Percentiles rank a stretch among this genome's conserved stretches.
These are phyloP conservation scores for Tilletia horrida DNA, from an alignment of 1,284 basidiomycete genomes.

Conservation along the genomic window DNA sequence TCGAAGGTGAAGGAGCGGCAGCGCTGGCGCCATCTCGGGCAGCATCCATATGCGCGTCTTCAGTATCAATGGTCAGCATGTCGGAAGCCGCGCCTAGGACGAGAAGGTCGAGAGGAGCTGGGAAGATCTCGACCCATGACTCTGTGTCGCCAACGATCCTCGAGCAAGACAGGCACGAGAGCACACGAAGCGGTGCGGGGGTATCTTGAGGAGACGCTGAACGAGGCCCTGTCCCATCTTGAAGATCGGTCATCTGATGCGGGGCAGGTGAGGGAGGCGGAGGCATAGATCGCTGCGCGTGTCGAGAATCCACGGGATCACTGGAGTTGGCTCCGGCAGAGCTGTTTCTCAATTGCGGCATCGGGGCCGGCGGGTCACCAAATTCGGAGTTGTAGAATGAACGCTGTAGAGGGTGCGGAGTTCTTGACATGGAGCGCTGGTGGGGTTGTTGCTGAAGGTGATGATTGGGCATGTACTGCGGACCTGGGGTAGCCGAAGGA, in stretches of 20 bases:
- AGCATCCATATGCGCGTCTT: not conserved
- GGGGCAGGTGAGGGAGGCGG: too few relatives aligned
- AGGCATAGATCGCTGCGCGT: too few relatives aligned
- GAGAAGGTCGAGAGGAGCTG: conserved; percentile 4
- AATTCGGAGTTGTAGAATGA: too few relatives aligned
- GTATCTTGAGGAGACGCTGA: not conserved
- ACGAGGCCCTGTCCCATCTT: not conserved
- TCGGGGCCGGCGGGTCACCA: too few relatives aligned
- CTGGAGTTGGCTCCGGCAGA: too few relatives aligned
- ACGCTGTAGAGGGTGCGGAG: not conserved
- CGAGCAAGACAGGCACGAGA: not conserved
- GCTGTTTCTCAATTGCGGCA: too few relatives aligned
- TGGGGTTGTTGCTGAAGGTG: not conserved
- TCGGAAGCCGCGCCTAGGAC: not conserved
- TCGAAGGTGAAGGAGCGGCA: too few relatives aligned
- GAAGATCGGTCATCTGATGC: not conserved
- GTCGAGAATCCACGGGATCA: too few relatives aligned
- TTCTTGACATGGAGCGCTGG: not conserved
- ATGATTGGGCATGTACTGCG: too few relatives aligned
- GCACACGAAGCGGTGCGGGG: not conserved
- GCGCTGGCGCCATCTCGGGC: not conserved
- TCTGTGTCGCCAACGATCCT: not conserved
- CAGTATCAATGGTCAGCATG: not conserved
- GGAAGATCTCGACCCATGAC: conserved; percentile 9
- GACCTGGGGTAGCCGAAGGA: not conserved